Base-by-base conservation (phyloP, 2,329 filamentous ascomycete genomes). In the Malbranchea cinnamomea region DNA sequence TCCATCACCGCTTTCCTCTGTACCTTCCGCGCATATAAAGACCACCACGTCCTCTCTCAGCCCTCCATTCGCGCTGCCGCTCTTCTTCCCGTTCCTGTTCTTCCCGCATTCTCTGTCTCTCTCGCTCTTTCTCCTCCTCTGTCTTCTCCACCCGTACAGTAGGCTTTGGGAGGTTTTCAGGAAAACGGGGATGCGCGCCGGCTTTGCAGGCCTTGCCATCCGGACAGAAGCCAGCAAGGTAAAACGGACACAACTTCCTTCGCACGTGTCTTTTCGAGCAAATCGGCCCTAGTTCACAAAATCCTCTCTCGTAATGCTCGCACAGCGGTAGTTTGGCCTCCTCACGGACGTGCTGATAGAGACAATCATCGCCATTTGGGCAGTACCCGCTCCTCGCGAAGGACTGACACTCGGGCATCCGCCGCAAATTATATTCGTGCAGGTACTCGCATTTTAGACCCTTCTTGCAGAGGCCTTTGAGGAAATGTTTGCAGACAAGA, bases 361-460 rank as follows among this genome's bases (percentile, higher is more conserved):
- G 65, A 49, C 89, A 98, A 59, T 98, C 89, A 55, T 95, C 87
- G 42, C 87, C 89, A 58, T 94, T 93, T 39, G 80, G 82, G 60
- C 89, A 98, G 54, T 91, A 94, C 33, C 83, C 83, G 50, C 89
- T 92, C 37, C 84, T 72, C 34, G 84, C 76, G 59, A 87, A 95
- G 57, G 93, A 92, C 49, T 92, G 92, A 61, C 89, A 98, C 61
- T 95, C 89, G 39, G 89, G 85, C 83, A 95, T 95, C 56, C 89
- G 85, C 40, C 89, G 76, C 43, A 98, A 70, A 59, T 98, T 95
- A 65, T 94, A 98, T 59, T 95, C 89, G 66, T 98, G 89, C 28
- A 95, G 66, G 48, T 95, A 98, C 62, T 98, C 89, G 73, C 89
- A 98, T 43, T 75, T 73, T 50, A 94, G 78, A 46, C 87, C 89